Evolutionary conservation across 2,329 filamentous ascomycete genomes (phyloP), one percentile per base, ranked within the genome.

Genomic region (Diaporthe citriasiana): DNA sequence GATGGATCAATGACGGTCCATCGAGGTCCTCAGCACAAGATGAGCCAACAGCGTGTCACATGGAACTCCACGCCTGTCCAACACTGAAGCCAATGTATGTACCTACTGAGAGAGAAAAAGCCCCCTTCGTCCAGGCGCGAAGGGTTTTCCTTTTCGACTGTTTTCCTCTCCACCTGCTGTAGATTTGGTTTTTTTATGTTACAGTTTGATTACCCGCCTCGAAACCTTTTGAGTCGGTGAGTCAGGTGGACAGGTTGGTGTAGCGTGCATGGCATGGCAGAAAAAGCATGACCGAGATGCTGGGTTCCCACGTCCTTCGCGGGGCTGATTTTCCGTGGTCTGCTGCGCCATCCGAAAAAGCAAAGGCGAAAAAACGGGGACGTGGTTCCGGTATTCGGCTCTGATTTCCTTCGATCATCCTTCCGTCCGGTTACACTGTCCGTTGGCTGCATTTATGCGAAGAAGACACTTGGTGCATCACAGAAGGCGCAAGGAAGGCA

Each of bases 141-240:
- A 40, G 47, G n/a, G 27, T 22, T 51, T 33, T 66, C 17, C 25
- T 51, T 51, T 40, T 51, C 12, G 45, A 51, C n/a, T 51, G n/a
- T 13, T 51, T 27, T 51, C 6, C 47, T 51, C 47, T 25, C 27
- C 22, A 22, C 33, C 30, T 53, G 63, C 15, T 68, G 47, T 17
- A 9, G 25, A n/a, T 68, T 57, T 57, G 30, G 4, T 57, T 68
- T 66, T 66, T 68, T 68, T 40, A 68, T 40, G 47, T 68, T 45
- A 68, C 63, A 40, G 13, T 22, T 68, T 53, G 10, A 68, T 68
- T 53, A 22, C 47, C 45, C 15, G 27, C 30, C n/a, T 10, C 8
- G 22, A 22, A 17, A 12, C 17, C 2, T 35, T 9, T 12, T 35
- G 22, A n/a, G 63, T 68, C 63, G 63, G 63, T 68, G 63, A 68